These are phyloP conservation scores for Typha latifolia DNA, from an alignment of 176 grass and related monocot species.

Conservation along the genomic window DNA sequence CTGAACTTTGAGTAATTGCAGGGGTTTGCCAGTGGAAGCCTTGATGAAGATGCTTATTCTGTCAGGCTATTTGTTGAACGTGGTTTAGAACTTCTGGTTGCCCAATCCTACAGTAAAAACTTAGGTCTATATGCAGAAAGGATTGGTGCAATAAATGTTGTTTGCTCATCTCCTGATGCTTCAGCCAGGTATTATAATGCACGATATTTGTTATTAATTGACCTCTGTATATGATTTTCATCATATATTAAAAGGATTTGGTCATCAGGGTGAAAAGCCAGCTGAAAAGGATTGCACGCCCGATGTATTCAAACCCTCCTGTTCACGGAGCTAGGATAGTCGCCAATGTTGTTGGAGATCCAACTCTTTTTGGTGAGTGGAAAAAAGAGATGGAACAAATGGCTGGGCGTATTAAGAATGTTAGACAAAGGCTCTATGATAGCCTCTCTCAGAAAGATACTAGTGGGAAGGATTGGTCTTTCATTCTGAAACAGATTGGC, in stretches of 20 bases:
- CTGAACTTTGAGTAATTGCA: conserved; percentile 32
- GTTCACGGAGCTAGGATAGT: conserved; percentile 86
- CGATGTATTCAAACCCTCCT: conserved; percentile 95
- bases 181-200: conserved; percentile 38
- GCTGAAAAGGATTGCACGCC: conserved; percentile 82
- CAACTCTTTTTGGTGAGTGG: conserved; percentile 84
- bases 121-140: conserved; percentile 93
- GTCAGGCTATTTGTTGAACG: conserved; percentile 86
- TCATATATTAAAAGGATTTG: too few species aligned
- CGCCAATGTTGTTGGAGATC: conserved; percentile 83
- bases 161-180: conserved; percentile 69
- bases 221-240: neutral
- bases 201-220: neutral
- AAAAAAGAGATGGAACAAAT: conserved; percentile 86
- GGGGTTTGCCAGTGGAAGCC: conserved; percentile 98
- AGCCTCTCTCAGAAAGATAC: conserved; percentile 64
- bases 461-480: conserved; percentile 92
- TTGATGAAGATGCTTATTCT: conserved; percentile 86
- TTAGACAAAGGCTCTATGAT: conserved; percentile 73
- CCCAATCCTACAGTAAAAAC: conserved; percentile 97
- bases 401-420: conserved; percentile 90
- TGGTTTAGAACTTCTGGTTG: conserved; percentile 84
- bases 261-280: conserved; percentile 86
- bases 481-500: conserved; percentile 92
- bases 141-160: conserved; percentile 81